Evolutionary conservation across 176 grass and related monocot species (phyloP).

Genomic region (Chloris gayana): DNA sequence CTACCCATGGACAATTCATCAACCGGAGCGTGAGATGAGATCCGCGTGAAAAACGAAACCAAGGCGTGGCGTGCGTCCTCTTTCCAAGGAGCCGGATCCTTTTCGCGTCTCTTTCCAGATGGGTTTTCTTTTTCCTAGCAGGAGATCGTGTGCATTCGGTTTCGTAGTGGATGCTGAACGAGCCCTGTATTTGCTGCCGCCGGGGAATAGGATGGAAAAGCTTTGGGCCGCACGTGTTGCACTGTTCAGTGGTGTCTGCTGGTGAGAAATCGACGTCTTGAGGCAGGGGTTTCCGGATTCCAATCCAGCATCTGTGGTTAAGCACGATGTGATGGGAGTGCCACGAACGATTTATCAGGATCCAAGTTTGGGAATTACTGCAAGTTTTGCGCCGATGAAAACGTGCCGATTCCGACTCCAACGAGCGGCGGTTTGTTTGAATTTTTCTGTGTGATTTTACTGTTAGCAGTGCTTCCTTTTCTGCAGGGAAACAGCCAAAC

Average conservation of each 20-base stretch:
- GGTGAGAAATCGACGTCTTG: background rate
- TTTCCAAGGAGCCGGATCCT: background rate
- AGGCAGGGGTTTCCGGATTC: too few relatives aligned
- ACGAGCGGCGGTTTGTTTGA: too few relatives aligned
- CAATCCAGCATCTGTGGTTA: too few relatives aligned
- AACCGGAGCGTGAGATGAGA: background rate
- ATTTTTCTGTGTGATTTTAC: too few relatives aligned
- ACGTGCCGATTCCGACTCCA: too few relatives aligned
- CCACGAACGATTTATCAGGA: too few relatives aligned
- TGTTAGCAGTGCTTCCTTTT: too few relatives aligned
- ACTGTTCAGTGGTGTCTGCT: background rate
- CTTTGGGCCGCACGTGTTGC: background rate
- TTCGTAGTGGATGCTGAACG: background rate
- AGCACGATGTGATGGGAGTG: too few relatives aligned
- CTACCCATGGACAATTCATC: background rate
- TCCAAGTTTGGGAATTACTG: too few relatives aligned
- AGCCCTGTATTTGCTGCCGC: background rate
- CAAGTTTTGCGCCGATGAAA: too few relatives aligned
- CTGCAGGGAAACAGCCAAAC: too few relatives aligned
- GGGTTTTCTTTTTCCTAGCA: background rate
- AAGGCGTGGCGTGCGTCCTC: too few relatives aligned
- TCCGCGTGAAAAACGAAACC: conserved; percentile 29
- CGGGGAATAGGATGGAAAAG: background rate
- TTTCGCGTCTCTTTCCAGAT: conserved; percentile 26
- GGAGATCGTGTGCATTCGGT: background rate